phyloP scores from a whole-genome alignment of 192 early-diverging fungal species.

The Podila minutissima region DNA sequence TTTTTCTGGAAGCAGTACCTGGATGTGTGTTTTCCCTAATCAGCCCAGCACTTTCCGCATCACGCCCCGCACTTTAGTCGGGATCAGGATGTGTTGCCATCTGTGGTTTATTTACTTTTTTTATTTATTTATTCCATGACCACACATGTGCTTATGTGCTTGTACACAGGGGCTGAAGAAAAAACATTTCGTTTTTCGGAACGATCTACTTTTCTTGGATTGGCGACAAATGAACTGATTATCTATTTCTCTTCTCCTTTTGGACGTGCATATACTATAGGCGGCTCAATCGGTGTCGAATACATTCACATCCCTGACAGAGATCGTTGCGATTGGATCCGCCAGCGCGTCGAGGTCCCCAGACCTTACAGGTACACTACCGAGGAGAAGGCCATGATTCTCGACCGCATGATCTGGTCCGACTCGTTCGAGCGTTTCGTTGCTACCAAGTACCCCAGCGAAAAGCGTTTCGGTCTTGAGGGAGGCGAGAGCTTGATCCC shows the following conservation, averaged over 20 bases:
- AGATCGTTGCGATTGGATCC: conserved; percentile 96
- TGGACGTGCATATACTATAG: conserved; percentile 34
- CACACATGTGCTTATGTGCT: no score
- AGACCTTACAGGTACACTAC: conserved; percentile 87
- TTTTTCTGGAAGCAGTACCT: no score
- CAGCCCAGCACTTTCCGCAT: no score
- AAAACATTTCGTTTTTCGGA: no score
- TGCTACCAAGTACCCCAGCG: conserved; percentile 94
- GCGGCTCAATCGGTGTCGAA: conserved; percentile 94
- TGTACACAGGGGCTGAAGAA: no score
- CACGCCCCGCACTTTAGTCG: no score
- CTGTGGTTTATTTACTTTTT: neutral
- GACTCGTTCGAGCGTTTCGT: conserved; percentile 97
- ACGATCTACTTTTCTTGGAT: neutral
- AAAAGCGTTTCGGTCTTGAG: conserved; percentile 98
- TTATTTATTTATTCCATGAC: neutral
- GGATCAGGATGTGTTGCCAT: no score
- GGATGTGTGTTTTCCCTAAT: no score
- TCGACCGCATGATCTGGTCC: conserved; percentile 97
- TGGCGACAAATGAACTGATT: no score
- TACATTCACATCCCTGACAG: conserved; percentile 99
- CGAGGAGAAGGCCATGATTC: conserved; percentile 90
- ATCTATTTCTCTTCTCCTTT: neutral
- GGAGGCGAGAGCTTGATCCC: conserved; percentile 98
- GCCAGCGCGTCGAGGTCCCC: conserved; percentile 91